Conservation (phyloP, 2,329 filamentous ascomycete species). For the Passalora sequoiae region DNA sequence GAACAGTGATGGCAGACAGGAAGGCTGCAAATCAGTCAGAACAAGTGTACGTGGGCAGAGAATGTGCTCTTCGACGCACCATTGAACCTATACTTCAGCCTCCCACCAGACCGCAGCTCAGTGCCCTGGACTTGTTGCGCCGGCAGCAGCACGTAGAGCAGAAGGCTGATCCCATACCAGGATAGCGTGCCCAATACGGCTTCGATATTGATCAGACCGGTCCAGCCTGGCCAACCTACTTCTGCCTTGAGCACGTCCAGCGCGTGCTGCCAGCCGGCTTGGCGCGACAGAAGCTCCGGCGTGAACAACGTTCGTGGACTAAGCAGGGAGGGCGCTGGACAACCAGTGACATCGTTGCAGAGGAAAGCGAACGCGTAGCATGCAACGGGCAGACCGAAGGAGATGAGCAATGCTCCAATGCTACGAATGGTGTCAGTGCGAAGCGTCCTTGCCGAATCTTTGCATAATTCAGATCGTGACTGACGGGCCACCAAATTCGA, state of each 20-base stretch:
- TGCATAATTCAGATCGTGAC: no score
- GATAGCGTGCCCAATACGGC: slow-evolving; percentile 65
- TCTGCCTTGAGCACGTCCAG: slow-evolving; percentile 70
- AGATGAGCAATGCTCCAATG: slow-evolving; percentile 68
- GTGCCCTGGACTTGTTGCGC: slow-evolving; percentile 67
- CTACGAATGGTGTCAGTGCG: no score
- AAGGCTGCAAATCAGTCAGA: slow-evolving; percentile 53
- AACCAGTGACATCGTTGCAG: slow-evolving; percentile 90
- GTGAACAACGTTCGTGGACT: slow-evolving; percentile 60
- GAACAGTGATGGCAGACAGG: slow-evolving; percentile 65
- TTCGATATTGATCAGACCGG: slow-evolving; percentile 64
- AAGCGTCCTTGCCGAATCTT: no score
- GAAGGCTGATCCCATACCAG: slow-evolving; percentile 71
- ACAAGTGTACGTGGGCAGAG: background rate
- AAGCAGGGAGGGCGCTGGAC: slow-evolving; percentile 76
- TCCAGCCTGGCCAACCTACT: slow-evolving; percentile 75
- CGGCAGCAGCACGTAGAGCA: slow-evolving; percentile 72
- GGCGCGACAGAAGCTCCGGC: slow-evolving; percentile 24
- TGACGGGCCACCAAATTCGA: slow-evolving; percentile 49
- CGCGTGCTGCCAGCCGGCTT: slow-evolving; percentile 39
- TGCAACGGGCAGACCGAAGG: slow-evolving; percentile 72
- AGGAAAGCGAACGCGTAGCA: slow-evolving; percentile 75
- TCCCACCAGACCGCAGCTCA: slow-evolving; percentile 63
- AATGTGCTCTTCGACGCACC: slow-evolving; percentile 31
- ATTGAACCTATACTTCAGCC: slow-evolving; percentile 73